Percentiles rank a stretch among this genome's conserved stretches.
phyloP scores from a whole-genome alignment of 345 rosid genomes.

The Passiflora organensis region DNA sequence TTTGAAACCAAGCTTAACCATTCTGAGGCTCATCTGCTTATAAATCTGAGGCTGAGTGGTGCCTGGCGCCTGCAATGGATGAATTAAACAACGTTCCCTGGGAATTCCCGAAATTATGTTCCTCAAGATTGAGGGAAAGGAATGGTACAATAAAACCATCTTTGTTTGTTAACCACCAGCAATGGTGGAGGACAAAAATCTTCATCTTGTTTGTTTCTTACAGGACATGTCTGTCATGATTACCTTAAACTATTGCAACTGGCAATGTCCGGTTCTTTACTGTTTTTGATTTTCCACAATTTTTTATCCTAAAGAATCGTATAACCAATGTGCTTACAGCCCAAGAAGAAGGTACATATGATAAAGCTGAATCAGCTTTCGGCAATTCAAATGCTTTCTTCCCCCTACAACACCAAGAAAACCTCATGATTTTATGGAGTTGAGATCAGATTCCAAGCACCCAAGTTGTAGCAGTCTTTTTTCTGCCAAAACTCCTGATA shows the following conservation, averaged over 20 bases:
- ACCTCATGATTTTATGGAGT: conserved; percentile 9
- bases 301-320: not conserved
- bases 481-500: not conserved
- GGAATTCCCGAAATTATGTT: not conserved
- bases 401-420: not conserved
- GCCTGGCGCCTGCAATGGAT: not conserved
- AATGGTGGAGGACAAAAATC: conserved; percentile 6
- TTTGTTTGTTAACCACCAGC: not conserved
- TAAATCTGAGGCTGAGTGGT: no score
- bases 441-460: not conserved
- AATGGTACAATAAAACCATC: conserved; percentile 7
- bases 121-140: conserved; percentile 6
- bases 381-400: not conserved
- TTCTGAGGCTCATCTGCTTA: not conserved
- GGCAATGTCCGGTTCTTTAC: not conserved
- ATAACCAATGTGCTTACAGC: not conserved
- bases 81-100: not conserved
- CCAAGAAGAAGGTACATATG: not conserved
- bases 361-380: conserved; percentile 9
- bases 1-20: not conserved
- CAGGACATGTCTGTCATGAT: not conserved
- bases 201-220: conserved; percentile 1
- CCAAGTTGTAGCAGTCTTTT: conserved; percentile 1
- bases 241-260: not conserved
- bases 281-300: not conserved